Conservation (phyloP, 129 eudicot species). For the Saposhnikovia divaricata region DNA sequence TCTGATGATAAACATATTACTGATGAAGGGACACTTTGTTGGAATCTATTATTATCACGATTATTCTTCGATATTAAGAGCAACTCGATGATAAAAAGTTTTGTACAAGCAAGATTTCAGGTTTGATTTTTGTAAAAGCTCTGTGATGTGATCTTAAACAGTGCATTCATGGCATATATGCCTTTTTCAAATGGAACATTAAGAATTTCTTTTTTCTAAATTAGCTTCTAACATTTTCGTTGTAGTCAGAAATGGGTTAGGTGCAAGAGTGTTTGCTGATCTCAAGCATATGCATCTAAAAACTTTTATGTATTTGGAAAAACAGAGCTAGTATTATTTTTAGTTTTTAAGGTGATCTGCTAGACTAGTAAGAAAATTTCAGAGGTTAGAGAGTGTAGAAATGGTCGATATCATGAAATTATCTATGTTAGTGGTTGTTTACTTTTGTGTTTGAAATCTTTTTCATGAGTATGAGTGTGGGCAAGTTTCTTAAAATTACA, state of each 20-base stretch:
- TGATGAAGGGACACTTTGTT: constrained; percentile 89
- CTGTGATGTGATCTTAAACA: neutral
- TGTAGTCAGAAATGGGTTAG: neutral
- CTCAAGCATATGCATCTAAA: neutral
- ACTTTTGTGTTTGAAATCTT: neutral
- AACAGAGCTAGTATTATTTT: neutral
- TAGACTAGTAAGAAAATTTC: neutral
- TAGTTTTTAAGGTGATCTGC: neutral
- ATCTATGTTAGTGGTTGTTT: neutral
- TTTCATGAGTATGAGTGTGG: too few species aligned
- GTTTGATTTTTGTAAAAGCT: constrained; percentile 24
- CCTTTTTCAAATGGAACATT: neutral
- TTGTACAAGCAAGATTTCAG: constrained; percentile 68
- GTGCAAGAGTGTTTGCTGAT: neutral
- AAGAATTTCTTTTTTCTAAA: neutral
- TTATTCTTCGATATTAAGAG: constrained; percentile 85
- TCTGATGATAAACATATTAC: constrained; percentile 30
- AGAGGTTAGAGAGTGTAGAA: neutral
- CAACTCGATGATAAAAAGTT: constrained; percentile 42
- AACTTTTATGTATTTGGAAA: neutral
- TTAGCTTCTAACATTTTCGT: neutral
- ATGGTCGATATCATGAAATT: neutral
- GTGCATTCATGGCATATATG: constrained; percentile 4
- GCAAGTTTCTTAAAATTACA: neutral
- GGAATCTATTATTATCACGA: constrained; percentile 62